Conservation (phyloP, 352 stramenopile genomes). For the Globisporangium emineosum region DNA sequence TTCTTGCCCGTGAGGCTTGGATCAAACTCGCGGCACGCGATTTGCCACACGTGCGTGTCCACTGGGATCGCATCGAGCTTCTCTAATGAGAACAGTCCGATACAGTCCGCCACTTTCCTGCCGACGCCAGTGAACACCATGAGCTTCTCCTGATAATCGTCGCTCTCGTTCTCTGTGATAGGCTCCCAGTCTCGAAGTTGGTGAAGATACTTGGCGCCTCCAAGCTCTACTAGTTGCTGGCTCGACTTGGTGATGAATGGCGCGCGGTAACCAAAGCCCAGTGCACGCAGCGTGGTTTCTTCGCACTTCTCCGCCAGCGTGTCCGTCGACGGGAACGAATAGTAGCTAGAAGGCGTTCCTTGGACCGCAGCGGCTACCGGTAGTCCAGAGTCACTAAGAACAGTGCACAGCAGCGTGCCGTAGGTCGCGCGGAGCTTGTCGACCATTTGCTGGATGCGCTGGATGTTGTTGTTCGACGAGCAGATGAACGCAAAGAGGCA, state of each 20-base stretch:
- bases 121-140: slow-evolving; percentile 86
- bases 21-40: slow-evolving; percentile 88
- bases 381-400: slow-evolving; percentile 12
- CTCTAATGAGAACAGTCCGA: slow-evolving; percentile 96
- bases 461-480: slow-evolving; percentile 99
- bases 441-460: slow-evolving; percentile 94
- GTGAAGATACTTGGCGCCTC: slow-evolving; percentile 62
- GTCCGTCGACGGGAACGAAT: slow-evolving; percentile 90
- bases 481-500: slow-evolving; percentile 98
- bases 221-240: slow-evolving; percentile 57
- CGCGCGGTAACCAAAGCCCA: slow-evolving; percentile 90
- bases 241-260: slow-evolving; percentile 87
- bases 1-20: slow-evolving; percentile 43
- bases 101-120: slow-evolving; percentile 96
- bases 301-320: slow-evolving; percentile 63
- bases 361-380: background rate
- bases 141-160: slow-evolving; percentile 45
- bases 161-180: background rate
- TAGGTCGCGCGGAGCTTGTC: slow-evolving; percentile 86
- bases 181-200: slow-evolving; percentile 36
- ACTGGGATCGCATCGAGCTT: slow-evolving; percentile 93
- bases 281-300: slow-evolving; percentile 77
- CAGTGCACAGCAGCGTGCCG: slow-evolving; percentile 64
- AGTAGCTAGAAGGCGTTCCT: slow-evolving; percentile 35
- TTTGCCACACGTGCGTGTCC: slow-evolving; percentile 96